Evolutionary conservation across 495 filamentous ascomycete species (phyloP).

Genomic region (Pyrenula massariospora): DNA sequence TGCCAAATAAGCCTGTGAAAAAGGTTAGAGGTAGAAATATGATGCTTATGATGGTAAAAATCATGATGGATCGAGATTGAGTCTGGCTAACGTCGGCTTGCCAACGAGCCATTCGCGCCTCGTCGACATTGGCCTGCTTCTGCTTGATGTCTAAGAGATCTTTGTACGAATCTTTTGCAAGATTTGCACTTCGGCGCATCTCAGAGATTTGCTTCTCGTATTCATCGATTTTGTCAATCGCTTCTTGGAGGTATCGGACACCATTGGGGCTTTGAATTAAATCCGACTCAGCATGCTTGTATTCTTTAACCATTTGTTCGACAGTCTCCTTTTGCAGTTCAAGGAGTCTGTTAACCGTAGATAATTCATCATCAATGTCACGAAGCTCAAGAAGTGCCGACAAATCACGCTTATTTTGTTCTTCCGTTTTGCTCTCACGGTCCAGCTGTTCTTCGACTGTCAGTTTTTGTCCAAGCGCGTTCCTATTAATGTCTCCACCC

Average conservation of each 20-base stretch:
- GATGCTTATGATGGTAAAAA: slow-evolving; percentile 59
- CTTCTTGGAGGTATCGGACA: slow-evolving; percentile 29
- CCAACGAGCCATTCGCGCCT: slow-evolving; percentile 50
- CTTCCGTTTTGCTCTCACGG: slow-evolving; percentile 37
- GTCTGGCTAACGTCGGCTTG: slow-evolving; percentile 52
- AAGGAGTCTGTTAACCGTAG: slow-evolving; percentile 45
- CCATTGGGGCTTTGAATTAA: slow-evolving; percentile 20
- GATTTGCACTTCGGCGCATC: slow-evolving; percentile 41
- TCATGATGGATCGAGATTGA: slow-evolving; percentile 54
- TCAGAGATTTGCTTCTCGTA: slow-evolving; percentile 44
- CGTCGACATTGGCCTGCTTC: slow-evolving; percentile 57
- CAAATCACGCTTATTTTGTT: slow-evolving; percentile 48
- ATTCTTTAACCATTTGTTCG: slow-evolving; percentile 34
- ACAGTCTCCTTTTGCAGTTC: slow-evolving; percentile 41
- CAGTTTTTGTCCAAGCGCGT: slow-evolving; percentile 28
- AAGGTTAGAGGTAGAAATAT: slow-evolving; percentile 56
- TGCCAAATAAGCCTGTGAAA: slow-evolving; percentile 56
- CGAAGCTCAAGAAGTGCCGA: slow-evolving; percentile 52
- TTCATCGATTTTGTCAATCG: slow-evolving; percentile 38
- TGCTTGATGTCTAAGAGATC: slow-evolving; percentile 58
- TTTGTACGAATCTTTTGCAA: slow-evolving; percentile 34
- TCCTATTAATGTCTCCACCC: slow-evolving; percentile 37
- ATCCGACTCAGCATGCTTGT: slow-evolving; percentile 21
- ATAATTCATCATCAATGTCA: slow-evolving; percentile 57
- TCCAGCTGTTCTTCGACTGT: slow-evolving; percentile 30